A percentile compares a stretch with the other conserved stretches of the same genome.
Conservation (phyloP, 2,329 filamentous ascomycete genomes). For the Aspergillus piperis region DNA sequence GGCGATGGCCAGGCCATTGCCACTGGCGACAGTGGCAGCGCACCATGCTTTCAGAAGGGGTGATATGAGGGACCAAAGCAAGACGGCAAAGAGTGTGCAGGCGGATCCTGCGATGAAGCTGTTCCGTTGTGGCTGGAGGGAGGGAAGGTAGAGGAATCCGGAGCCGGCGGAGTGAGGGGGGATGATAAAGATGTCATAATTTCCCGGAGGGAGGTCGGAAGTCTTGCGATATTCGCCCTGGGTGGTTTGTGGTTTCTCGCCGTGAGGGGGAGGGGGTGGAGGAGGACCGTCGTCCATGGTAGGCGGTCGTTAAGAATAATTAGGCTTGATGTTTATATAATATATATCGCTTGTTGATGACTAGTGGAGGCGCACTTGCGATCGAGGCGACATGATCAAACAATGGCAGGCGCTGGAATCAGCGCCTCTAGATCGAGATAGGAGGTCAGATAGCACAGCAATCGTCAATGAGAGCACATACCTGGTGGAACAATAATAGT, state of each 20-base stretch:
- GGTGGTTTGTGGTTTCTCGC: conserved; percentile 70
- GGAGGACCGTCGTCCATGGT: conserved; percentile 45
- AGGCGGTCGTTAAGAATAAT: neutral
- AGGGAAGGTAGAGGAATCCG: conserved; percentile 93
- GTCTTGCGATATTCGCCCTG: conserved; percentile 51
- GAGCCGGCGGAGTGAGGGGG: conserved; percentile 85
- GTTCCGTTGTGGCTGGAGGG: conserved; percentile 79
- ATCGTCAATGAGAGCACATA: neutral
- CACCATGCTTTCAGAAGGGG: conserved; percentile 76
- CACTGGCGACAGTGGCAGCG: conserved; percentile 67
- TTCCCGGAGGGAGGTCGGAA: conserved; percentile 74
- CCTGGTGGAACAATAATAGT: neutral
- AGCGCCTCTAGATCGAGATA: neutral
- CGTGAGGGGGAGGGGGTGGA: conserved; percentile 83
- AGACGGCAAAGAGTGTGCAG: conserved; percentile 70
- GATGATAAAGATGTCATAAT: conserved; percentile 97
- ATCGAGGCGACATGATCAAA: neutral
- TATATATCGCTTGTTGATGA: neutral
- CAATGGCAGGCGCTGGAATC: neutral
- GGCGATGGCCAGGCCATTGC: conserved; percentile 71
- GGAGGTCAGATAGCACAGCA: neutral
- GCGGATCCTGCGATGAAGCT: conserved; percentile 88
- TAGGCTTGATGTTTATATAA: conserved; percentile 1
- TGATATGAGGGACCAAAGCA: conserved; percentile 70
- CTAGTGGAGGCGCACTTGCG: neutral